Conservation (phyloP, 1,284 basidiomycete genomes). For the Moniliella sp. region DNA sequence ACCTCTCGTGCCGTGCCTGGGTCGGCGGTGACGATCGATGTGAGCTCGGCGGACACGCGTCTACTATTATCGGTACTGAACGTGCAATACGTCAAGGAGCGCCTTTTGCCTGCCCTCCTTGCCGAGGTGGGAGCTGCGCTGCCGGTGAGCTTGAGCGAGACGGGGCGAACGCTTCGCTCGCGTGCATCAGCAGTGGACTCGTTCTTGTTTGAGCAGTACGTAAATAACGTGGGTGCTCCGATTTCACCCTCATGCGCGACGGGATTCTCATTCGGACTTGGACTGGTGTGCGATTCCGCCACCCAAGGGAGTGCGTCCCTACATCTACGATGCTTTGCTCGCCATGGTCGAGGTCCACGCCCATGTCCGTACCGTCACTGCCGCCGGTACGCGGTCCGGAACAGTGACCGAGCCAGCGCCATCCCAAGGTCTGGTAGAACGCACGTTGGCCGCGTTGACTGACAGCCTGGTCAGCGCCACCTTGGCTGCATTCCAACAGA, state of each 20-base stretch:
- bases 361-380: conserved; percentile 57
- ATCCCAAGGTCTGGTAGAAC: conserved; percentile 54
- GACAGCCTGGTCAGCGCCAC: conserved; percentile 63
- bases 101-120: conserved; percentile 56
- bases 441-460: conserved; percentile 59
- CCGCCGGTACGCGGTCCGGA: no score
- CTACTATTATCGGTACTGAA: conserved; percentile 75
- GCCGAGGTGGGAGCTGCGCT: conserved; percentile 58
- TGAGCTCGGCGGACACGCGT: conserved; percentile 45
- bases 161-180: conserved; percentile 53
- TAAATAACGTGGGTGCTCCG: conserved; percentile 51
- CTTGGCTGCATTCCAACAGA: conserved; percentile 58
- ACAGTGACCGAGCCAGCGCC: no score
- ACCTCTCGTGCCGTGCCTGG: conserved; percentile 12
- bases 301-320: conserved; percentile 62
- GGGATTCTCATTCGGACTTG: conserved; percentile 62
- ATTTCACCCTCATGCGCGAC: conserved; percentile 49
- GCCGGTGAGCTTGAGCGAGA: conserved; percentile 52
- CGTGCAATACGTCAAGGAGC: conserved; percentile 52
- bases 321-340: conserved; percentile 73
- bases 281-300: conserved; percentile 78
- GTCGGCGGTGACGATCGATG: conserved; percentile 21
- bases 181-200: conserved; percentile 64
- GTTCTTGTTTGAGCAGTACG: conserved; percentile 64
- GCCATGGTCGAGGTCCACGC: conserved; percentile 76